Conservation (phyloP, 768 basidiomycete species). For the Lactarius quietus region DNA sequence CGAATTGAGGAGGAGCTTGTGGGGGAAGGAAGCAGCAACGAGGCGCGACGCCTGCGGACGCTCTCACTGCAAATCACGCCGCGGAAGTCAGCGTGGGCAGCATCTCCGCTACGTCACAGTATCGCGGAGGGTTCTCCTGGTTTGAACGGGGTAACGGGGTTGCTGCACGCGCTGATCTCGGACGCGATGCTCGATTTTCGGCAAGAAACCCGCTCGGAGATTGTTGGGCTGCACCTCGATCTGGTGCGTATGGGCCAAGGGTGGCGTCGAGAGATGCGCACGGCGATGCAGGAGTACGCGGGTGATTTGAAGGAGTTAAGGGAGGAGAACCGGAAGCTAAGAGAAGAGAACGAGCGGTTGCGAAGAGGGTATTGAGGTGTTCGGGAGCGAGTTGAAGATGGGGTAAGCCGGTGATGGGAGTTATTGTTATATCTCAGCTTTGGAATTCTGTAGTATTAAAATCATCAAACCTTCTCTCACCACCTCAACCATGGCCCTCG, state of each 20-base stretch:
- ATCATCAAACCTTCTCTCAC: neutral
- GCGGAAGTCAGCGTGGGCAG: constrained; percentile 36
- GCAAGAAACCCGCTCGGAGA: constrained; percentile 64
- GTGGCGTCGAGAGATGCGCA: constrained; percentile 63
- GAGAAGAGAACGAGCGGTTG: constrained; percentile 64
- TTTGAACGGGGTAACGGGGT: constrained; percentile 48
- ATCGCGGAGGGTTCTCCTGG: constrained; percentile 39
- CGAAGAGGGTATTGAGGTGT: constrained; percentile 33
- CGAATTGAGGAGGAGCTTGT: constrained; percentile 37
- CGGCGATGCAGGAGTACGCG: constrained; percentile 57
- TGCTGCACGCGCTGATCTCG: constrained; percentile 59
- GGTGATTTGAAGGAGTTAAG: constrained; percentile 49
- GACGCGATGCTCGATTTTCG: constrained; percentile 75
- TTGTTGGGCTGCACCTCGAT: constrained; percentile 73
- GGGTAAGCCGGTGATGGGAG: neutral
- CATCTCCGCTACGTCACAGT: constrained; percentile 36
- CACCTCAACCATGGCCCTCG: constrained; percentile 14
- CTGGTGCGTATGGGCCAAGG: constrained; percentile 65
- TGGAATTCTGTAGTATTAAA: too few relatives aligned
- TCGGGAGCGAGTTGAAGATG: constrained; percentile 1
- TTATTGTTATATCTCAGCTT: neutral
- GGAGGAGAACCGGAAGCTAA: constrained; percentile 49
- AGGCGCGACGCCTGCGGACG: constrained; percentile 38
- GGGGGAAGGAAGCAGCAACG: constrained; percentile 43
- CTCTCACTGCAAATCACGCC: constrained; percentile 50